These are phyloP conservation scores for Diphasiastrum complanatum DNA, from an alignment of 83 land plant genomes.

Conservation along the genomic window DNA sequence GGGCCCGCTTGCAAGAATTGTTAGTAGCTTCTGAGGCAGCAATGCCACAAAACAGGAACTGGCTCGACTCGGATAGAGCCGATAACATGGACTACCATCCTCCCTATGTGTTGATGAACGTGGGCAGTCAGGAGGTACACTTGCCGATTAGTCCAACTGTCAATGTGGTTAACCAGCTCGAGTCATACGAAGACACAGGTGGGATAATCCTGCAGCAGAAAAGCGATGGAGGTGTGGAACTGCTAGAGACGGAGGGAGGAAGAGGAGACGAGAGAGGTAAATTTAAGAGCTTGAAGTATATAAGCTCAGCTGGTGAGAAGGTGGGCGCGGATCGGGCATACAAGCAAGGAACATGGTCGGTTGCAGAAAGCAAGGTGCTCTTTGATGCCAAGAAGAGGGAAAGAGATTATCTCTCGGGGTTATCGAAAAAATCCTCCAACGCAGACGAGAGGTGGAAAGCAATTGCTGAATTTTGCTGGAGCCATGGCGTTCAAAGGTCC, in stretches of 20 bases:
- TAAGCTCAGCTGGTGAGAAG: not conserved
- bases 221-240: not conserved
- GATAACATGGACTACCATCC: too few relatives aligned
- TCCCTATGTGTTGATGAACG: too few relatives aligned
- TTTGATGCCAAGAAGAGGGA: not conserved
- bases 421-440: not conserved
- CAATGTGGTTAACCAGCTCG: too few relatives aligned
- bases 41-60: too few relatives aligned
- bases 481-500: not conserved
- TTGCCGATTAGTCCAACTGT: too few relatives aligned
- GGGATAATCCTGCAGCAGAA: too few relatives aligned
- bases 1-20: too few relatives aligned
- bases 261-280: not conserved
- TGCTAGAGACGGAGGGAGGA: not conserved
- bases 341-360: not conserved
- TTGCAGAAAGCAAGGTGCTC: not conserved
- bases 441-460: slow-evolving; percentile 1
- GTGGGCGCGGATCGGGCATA: slow-evolving; percentile 13
- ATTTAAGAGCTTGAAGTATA: not conserved
- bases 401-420: not conserved
- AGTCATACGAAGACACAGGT: too few relatives aligned
- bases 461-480: not conserved
- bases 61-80: too few relatives aligned
- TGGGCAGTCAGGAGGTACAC: too few relatives aligned
- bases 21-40: too few relatives aligned